Evolutionary conservation across 2,329 filamentous ascomycete genomes (phyloP).

Genomic region (Pestalotiopsis sp.): DNA sequence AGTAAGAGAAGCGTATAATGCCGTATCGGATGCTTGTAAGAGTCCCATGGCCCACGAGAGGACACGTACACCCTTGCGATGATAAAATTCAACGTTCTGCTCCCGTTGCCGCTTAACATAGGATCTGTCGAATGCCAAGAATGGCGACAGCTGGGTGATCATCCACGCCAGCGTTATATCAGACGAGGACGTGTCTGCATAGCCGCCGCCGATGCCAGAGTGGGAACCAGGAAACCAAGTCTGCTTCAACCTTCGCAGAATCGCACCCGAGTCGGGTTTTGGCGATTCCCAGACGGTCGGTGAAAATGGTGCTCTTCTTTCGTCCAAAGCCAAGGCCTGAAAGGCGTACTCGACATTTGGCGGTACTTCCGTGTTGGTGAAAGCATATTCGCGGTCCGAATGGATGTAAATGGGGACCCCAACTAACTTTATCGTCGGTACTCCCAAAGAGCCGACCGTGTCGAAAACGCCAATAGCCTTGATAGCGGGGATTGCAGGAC

Average conservation of each 20-base stretch:
- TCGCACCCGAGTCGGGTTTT: not conserved
- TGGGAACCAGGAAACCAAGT: not conserved
- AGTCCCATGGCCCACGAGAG: conserved; percentile 9
- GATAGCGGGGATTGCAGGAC: conserved; percentile 1
- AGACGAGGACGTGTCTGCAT: not conserved
- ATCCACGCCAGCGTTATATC: conserved; percentile 8
- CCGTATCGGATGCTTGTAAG: not conserved
- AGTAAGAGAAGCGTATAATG: not conserved
- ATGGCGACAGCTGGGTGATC: conserved; percentile 8
- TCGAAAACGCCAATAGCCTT: conserved; percentile 10
- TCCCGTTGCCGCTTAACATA: not conserved
- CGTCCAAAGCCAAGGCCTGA: conserved; percentile 4
- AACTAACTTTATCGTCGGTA: conserved; percentile 3
- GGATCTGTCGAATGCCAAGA: conserved; percentile 1
- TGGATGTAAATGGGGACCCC: conserved; percentile 1
- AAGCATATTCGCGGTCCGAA: conserved; percentile 3
- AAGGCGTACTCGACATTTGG: conserved; percentile 7
- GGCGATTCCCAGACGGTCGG: conserved; percentile 3
- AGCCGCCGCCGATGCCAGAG: conserved; percentile 3
- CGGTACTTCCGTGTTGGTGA: conserved; percentile 8
- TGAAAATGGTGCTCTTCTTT: conserved; percentile 4
- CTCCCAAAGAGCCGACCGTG: not conserved
- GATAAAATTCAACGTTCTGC: conserved; percentile 5
- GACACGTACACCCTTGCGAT: not conserved
- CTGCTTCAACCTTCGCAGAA: not conserved